Percentiles rank a stretch among this genome's conserved stretches.
These are phyloP conservation scores for Dalechampia spathulata DNA, from an alignment of 441 rosid genomes.

Conservation along the genomic window DNA sequence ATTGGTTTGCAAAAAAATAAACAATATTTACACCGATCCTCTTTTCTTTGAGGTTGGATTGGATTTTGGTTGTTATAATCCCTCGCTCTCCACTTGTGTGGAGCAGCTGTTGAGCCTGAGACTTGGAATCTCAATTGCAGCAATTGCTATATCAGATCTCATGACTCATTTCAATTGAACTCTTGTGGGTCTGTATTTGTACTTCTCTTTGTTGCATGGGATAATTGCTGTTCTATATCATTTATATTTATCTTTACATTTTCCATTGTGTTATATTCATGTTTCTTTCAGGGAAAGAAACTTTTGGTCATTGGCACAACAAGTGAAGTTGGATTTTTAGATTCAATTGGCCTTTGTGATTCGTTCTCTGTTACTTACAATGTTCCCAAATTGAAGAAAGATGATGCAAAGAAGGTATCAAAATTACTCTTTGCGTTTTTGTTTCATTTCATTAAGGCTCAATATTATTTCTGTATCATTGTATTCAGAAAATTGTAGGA, in stretches of 20 bases:
- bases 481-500: too few relatives aligned
- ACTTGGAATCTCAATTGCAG: too few relatives aligned
- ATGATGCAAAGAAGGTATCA: slow-evolving; percentile 78
- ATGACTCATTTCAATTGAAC: too few relatives aligned
- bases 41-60: background rate
- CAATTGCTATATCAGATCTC: too few relatives aligned
- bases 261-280: background rate
- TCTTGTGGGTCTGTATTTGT: too few relatives aligned
- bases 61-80: too few relatives aligned
- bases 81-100: background rate
- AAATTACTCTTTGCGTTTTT: background rate
- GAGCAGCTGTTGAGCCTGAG: background rate
- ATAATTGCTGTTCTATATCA: background rate
- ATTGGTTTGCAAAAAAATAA: background rate
- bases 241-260: background rate
- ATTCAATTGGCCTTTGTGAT: slow-evolving; percentile 65
- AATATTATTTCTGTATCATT: background rate
- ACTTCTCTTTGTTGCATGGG: background rate
- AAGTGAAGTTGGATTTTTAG: slow-evolving; percentile 81
- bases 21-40: background rate
- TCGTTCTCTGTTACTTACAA: slow-evolving; percentile 68
- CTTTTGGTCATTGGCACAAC: slow-evolving; percentile 93
- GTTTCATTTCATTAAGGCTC: background rate
- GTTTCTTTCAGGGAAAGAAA: slow-evolving; percentile 62
- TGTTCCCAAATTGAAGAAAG: slow-evolving; percentile 64